phyloP scores from a whole-genome alignment of 768 basidiomycete species.

The Hericium alpestre region DNA sequence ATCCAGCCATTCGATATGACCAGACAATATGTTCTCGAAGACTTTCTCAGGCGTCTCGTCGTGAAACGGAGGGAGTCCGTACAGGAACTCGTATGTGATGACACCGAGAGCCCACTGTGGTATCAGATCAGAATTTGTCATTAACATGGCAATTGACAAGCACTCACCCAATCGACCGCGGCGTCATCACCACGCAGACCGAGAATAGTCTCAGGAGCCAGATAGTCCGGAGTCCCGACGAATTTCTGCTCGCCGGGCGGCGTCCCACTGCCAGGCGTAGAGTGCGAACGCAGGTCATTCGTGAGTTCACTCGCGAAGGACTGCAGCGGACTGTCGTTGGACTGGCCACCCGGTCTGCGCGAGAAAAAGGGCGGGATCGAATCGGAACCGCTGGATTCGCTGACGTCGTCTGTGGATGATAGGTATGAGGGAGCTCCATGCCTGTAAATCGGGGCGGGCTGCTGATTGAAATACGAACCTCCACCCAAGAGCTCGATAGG shows the following conservation, averaged over 20 bases:
- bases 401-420: constrained; percentile 65
- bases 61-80: constrained; percentile 95
- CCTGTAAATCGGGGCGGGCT: constrained; percentile 49
- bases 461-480: constrained; percentile 75
- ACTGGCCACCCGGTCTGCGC: constrained; percentile 29
- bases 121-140: not conserved
- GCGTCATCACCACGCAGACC: constrained; percentile 92
- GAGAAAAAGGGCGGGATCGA: constrained; percentile 37
- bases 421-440: constrained; percentile 57
- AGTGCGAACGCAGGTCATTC: constrained; percentile 73
- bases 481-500: constrained; percentile 41
- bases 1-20: constrained; percentile 92
- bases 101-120: constrained; percentile 94
- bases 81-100: constrained; percentile 96
- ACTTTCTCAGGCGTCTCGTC: constrained; percentile 95
- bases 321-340: constrained; percentile 66
- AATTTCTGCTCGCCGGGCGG: constrained; percentile 86
- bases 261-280: constrained; percentile 47
- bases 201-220: constrained; percentile 91
- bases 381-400: constrained; percentile 84
- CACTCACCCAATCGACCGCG: constrained; percentile 89
- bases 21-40: constrained; percentile 95
- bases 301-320: constrained; percentile 82
- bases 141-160: constrained; percentile 6
- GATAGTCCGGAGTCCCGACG: constrained; percentile 95